A percentile compares a stretch with the other conserved stretches of the same genome.
phyloP scores from a whole-genome alignment of 176 grass and related monocot genomes.

The maize (Zea mays) region Zm-B73-REFERENCE-NAM-5.0 NC_050096.1:8855501-8856000 shows the following conservation, averaged over 20 bases:
- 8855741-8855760: constrained; percentile 87
- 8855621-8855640: background rate
- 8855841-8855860: constrained; percentile 40
- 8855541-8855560: constrained; percentile 13
- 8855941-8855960: constrained; percentile 32
- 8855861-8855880: constrained; percentile 30
- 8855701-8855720: constrained; percentile 83
- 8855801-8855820: constrained; percentile 21
- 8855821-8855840: constrained; percentile 44
- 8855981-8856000: constrained; percentile 22
- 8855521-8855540: constrained; percentile 30
- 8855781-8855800: constrained; percentile 35
- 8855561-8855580: constrained; percentile 22
- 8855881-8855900: constrained; percentile 36
- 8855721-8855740: constrained; percentile 94
- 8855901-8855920: constrained; percentile 39
- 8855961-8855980: constrained; percentile 9
- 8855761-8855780: constrained; percentile 49
- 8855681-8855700: constrained; percentile 97
- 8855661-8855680: constrained; percentile 74
- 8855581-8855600: constrained; percentile 9
- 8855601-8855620: constrained; percentile 1
- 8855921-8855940: constrained; percentile 41
- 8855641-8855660: constrained; percentile 85
- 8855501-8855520: constrained; percentile 73